Conservation (phyloP, 2,329 filamentous ascomycete species). For the Fusarium goolgardi region DNA sequence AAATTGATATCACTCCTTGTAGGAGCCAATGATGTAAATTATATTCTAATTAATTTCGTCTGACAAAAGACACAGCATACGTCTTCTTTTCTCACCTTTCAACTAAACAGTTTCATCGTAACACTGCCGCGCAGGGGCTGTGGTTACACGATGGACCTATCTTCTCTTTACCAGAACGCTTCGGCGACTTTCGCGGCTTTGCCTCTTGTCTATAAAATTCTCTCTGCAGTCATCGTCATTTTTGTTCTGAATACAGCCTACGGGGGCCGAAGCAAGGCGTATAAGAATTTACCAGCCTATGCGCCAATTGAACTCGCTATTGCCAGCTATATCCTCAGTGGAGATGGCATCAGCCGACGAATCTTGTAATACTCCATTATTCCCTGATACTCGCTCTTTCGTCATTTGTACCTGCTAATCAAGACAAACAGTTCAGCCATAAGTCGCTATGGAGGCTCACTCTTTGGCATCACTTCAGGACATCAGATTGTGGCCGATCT, state of each 20-base stretch:
- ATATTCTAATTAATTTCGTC: neutral
- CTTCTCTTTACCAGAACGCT: neutral
- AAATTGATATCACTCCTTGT: constrained; percentile 1
- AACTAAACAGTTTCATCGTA: neutral
- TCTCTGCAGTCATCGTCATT: neutral
- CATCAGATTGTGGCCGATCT: constrained; percentile 36
- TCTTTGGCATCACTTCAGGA: constrained; percentile 35
- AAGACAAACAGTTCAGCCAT: constrained; percentile 1
- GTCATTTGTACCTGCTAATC: neutral
- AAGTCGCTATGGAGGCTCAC: constrained; percentile 32
- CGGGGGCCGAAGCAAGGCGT: neutral
- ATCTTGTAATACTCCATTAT: constrained; percentile 18
- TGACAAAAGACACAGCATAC: neutral
- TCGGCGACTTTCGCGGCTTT: neutral
- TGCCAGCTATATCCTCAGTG: constrained; percentile 21
- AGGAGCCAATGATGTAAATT: constrained; percentile 11
- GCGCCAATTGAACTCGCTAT: constrained; percentile 29
- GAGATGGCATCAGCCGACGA: constrained; percentile 23
- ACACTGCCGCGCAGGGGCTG: neutral
- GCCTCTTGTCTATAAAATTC: neutral
- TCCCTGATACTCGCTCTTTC: no score
- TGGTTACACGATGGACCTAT: neutral
- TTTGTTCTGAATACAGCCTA: neutral
- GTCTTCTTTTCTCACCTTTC: neutral
- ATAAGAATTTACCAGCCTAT: constrained; percentile 14